These are phyloP conservation scores for Rosellinia necatrix DNA, from an alignment of 2,329 filamentous ascomycete species.

Conservation along the genomic window DNA sequence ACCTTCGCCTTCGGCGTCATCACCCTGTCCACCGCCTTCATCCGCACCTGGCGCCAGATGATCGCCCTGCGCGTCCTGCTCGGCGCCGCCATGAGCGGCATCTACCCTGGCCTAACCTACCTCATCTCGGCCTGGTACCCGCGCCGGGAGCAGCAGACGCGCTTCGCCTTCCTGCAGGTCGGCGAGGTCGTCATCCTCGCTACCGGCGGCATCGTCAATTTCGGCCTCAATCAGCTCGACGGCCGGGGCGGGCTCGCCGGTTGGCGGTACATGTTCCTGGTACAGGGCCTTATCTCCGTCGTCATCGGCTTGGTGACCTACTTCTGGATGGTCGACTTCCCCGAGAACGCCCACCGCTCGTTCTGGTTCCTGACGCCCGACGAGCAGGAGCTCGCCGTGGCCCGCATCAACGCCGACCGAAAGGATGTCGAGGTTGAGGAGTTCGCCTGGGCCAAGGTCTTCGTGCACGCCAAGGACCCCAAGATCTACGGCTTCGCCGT, in stretches of 20 bases:
- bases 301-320: conserved; percentile 64
- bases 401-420: conserved; percentile 64
- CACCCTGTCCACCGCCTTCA: conserved; percentile 70
- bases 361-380: conserved; percentile 60
- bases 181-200: conserved; percentile 69
- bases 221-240: conserved; percentile 67
- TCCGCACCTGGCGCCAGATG: conserved; percentile 71
- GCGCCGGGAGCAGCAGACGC: conserved; percentile 66
- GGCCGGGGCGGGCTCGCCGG: conserved; percentile 60
- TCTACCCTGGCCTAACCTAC: conserved; percentile 57
- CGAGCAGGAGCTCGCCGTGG: conserved; percentile 61
- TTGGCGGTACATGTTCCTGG: conserved; percentile 73
- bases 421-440: conserved; percentile 61
- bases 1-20: conserved; percentile 66
- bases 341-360: conserved; percentile 61
- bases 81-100: conserved; percentile 63
- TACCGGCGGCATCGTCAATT: conserved; percentile 70
- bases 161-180: conserved; percentile 67
- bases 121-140: conserved; percentile 65
- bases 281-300: conserved; percentile 66
- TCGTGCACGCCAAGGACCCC: conserved; percentile 60
- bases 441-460: conserved; percentile 59
- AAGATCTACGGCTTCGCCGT: conserved; percentile 69
- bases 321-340: conserved; percentile 74
- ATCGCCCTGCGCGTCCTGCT: conserved; percentile 68